phyloP scores from a whole-genome alignment of 192 early-diverging fungal genomes.

The Gryganskiella cystojenkinii region DNA sequence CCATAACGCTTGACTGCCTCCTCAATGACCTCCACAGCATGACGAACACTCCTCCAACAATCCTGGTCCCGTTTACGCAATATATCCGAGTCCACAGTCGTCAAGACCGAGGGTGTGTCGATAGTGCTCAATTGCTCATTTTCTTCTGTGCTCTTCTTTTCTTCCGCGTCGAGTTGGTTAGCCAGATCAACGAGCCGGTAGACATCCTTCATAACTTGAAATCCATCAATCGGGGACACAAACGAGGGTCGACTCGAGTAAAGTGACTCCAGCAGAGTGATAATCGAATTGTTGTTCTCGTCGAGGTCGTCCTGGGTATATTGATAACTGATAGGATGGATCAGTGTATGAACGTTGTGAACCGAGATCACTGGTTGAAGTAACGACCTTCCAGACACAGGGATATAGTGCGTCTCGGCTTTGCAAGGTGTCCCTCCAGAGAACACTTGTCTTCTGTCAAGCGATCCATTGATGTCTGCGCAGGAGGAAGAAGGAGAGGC shows the following conservation, averaged over 20 bases:
- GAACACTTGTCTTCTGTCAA: conserved; percentile 2
- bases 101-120: neutral
- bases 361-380: conserved; percentile 42
- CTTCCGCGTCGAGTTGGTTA: conserved; percentile 6
- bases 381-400: neutral
- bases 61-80: conserved; percentile 36
- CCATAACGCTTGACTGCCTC: conserved; percentile 64
- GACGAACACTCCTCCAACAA: conserved; percentile 49
- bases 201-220: conserved; percentile 51
- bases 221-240: conserved; percentile 36
- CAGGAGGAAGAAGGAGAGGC: too few species aligned
- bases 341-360: conserved; percentile 46
- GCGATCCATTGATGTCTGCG: too few species aligned
- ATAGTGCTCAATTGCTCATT: conserved; percentile 8
- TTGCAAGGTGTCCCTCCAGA: conserved; percentile 38
- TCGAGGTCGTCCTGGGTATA: conserved; percentile 9
- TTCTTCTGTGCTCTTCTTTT: neutral
- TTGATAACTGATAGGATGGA: conserved; percentile 12
- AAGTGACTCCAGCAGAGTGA: conserved; percentile 22
- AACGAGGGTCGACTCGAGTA: conserved; percentile 37
- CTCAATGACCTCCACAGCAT: conserved; percentile 66
- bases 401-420: conserved; percentile 35
- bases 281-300: neutral
- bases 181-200: conserved; percentile 40
- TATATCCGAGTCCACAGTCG: conserved; percentile 8